Evolutionary conservation across 306 rosid species (phyloP).

Genomic region (Lathyrus tuberosus): DNA sequence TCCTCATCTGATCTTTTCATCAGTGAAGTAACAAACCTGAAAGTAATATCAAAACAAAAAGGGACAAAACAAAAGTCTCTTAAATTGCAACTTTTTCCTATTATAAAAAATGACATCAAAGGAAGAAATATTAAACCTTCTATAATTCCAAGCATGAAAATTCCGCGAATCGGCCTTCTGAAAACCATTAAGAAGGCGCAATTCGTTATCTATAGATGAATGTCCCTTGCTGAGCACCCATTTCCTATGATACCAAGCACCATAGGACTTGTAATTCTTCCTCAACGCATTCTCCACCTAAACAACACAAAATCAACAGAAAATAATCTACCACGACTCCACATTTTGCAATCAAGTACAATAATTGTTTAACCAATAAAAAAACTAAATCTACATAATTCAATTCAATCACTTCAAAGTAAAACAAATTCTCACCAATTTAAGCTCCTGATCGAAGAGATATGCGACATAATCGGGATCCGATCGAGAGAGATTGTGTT

Average conservation of each 20-base stretch:
- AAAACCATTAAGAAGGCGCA: constrained; percentile 66
- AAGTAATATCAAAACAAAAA: neutral
- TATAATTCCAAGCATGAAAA: constrained; percentile 90
- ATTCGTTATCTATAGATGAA: constrained; percentile 71
- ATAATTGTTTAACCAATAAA: neutral
- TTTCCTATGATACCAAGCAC: constrained; percentile 94
- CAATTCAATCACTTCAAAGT: neutral
- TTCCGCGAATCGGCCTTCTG: constrained; percentile 81
- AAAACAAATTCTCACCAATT: constrained; percentile 50
- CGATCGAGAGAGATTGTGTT: constrained; percentile 51
- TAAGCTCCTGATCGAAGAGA: constrained; percentile 63
- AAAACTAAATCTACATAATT: neutral
- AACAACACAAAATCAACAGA: neutral
- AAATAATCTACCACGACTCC: neutral
- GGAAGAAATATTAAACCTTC: constrained; percentile 57
- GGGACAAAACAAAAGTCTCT: neutral
- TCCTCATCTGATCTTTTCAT: constrained; percentile 74
- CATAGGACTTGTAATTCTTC: constrained; percentile 83
- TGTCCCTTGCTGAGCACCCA: constrained; percentile 82
- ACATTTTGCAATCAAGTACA: neutral
- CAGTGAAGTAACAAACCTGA: constrained; percentile 70
- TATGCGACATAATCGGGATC: constrained; percentile 55
- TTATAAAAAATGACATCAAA: neutral
- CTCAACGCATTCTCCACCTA: constrained; percentile 69
- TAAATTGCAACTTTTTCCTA: constrained; percentile 16